Evolutionary conservation across 2,329 filamentous ascomycete species (phyloP).

Genomic region (Gnomoniopsis smithogilvyi): DNA sequence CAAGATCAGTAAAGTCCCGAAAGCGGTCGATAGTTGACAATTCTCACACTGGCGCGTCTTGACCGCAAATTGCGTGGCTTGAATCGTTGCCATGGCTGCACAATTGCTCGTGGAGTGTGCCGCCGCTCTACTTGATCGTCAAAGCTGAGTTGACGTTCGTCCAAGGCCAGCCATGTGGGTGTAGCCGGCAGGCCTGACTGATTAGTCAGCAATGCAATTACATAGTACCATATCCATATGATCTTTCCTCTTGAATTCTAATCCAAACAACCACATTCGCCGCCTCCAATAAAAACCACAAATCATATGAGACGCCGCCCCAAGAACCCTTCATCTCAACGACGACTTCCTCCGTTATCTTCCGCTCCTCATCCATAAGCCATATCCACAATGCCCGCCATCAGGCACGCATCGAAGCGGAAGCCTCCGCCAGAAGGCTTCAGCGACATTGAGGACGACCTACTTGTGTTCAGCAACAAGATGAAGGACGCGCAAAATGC

Average conservation of each 20-base stretch:
- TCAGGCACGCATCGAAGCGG: conserved; percentile 70
- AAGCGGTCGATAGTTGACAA: background rate
- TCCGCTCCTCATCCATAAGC: background rate
- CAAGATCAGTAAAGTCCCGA: conserved; percentile 32
- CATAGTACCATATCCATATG: too few relatives aligned
- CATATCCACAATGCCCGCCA: conserved; percentile 63
- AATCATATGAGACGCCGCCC: too few relatives aligned
- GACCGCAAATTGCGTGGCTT: conserved; percentile 87
- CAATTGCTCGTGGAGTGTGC: conserved; percentile 31
- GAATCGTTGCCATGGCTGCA: conserved; percentile 72
- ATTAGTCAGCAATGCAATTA: too few relatives aligned
- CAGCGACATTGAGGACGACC: conserved; percentile 82
- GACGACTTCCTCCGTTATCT: background rate
- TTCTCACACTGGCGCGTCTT: conserved; percentile 73
- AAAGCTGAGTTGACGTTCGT: conserved; percentile 6
- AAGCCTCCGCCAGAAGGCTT: conserved; percentile 85
- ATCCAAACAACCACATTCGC: too few relatives aligned
- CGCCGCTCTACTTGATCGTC: conserved; percentile 28
- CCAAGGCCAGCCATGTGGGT: conserved; percentile 13
- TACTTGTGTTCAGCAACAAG: conserved; percentile 82
- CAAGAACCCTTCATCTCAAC: background rate
- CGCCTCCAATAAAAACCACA: too few relatives aligned
- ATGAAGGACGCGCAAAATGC: conserved; percentile 96
- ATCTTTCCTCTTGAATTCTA: too few relatives aligned
- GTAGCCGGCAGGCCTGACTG: conserved; percentile 15